These are phyloP conservation scores for Wickerhamiella nectarea DNA, from an alignment of 805 yeast genomes.

Conservation along the genomic window DNA sequence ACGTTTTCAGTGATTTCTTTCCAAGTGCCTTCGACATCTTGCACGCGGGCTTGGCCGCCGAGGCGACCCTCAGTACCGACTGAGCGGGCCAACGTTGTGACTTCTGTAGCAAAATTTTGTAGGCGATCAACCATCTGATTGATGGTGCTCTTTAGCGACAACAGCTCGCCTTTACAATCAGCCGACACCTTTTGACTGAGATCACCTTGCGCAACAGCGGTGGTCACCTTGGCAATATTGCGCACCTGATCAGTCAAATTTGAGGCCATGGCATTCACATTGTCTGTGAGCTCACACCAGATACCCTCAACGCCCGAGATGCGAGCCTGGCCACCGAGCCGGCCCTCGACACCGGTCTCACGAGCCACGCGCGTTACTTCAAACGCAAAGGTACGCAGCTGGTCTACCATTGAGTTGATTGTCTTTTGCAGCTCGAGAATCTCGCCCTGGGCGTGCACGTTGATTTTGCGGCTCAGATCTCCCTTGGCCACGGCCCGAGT, in stretches of 20 bases:
- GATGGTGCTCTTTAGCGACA: conserved; percentile 70
- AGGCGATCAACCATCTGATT: conserved; percentile 82
- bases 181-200: conserved; percentile 71
- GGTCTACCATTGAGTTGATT: conserved; percentile 80
- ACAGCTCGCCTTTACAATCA: conserved; percentile 69
- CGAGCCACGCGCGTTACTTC: conserved; percentile 80
- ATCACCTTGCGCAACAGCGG: conserved; percentile 79
- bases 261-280: conserved; percentile 80
- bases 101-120: conserved; percentile 70
- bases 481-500: conserved; percentile 83
- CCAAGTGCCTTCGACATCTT: conserved; percentile 79
- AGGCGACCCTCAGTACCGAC: conserved; percentile 82
- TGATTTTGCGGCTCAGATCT: conserved; percentile 67
- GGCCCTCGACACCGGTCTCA: conserved; percentile 82
- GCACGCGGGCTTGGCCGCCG: conserved; percentile 78
- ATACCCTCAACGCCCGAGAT: conserved; percentile 71
- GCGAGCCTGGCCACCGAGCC: conserved; percentile 77
- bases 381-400: conserved; percentile 65
- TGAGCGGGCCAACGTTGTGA: conserved; percentile 71
- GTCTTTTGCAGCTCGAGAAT: conserved; percentile 74
- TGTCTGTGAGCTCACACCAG: conserved; percentile 78
- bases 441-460: conserved; percentile 87
- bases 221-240: conserved; percentile 75
- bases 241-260: conserved; percentile 80
- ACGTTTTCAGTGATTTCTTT: conserved; percentile 70